Base-by-base conservation (phyloP, 306 rosid species). In the Corylus heterophylla region DNA sequence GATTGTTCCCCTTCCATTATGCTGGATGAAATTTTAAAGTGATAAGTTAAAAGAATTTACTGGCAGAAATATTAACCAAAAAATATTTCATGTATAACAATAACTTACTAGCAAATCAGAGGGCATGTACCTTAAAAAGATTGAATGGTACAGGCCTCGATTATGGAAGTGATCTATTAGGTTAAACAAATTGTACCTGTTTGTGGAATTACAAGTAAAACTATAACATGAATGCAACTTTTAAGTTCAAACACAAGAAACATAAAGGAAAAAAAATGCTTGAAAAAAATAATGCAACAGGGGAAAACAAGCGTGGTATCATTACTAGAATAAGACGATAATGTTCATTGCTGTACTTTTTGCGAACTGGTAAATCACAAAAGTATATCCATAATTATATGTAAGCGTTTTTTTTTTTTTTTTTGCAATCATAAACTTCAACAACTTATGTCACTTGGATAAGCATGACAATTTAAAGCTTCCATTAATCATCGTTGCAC, bases 1-100 rank as follows among this genome's bases (percentile, higher is more conserved):
- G 94, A 89, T 79, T 92, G 86, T 80, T 92, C 97, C 78, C 97
- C 98, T 91, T 94, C 98, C 97, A 94, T 91, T 87, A 94, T 94
- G 81, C 98, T 94, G 90, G 45, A 81, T 70, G n/a, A 82, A 48
- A 82, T 63, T 69, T 76, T 7, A 44, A 82, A 82, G 63, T 42
- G 13, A 75, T 61, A 58, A 77, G 55, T 71, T 77, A 39, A 80
- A 83, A 74, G 44, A 74, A 81, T 25, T 18, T 20, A 75, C 39
- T 79, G 74, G 45, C 12, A 85, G 52, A 68, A 13, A 80, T 47
- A 79, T 44, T 52, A 56, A 20, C 50, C 47, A 62, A 78, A 78
- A 68, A 42, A n/a, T 50, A 71, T 54, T 72, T 12, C 44, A 62
- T 48, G 58, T 44, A 49, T 8, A 27, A 71, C 44, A 70, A 14